Percentiles rank a stretch among this genome's conserved stretches.
Conservation (phyloP, 345 rosid species). For the Camelina laxa region DNA sequence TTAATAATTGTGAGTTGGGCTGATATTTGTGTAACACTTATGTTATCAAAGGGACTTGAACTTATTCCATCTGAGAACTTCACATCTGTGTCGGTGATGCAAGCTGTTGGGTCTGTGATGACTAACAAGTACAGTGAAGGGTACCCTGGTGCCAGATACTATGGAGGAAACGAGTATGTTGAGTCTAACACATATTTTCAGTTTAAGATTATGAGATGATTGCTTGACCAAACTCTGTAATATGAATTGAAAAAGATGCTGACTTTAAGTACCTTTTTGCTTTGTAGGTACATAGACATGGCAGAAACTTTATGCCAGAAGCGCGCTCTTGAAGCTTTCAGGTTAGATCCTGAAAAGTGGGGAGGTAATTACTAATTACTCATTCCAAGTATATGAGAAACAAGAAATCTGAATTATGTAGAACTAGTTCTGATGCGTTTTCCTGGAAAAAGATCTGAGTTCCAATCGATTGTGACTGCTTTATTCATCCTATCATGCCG, state of each 20-base stretch:
- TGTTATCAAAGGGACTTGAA: slow-evolving; percentile 76
- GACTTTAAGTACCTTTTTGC: slow-evolving; percentile 31
- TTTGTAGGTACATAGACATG: slow-evolving; percentile 92
- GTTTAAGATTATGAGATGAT: slow-evolving; percentile 24
- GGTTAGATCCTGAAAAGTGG: slow-evolving; percentile 97
- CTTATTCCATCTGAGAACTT: slow-evolving; percentile 99
- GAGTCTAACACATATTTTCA: not conserved
- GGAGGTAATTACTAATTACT: slow-evolving; percentile 69
- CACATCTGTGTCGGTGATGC: slow-evolving; percentile 98
- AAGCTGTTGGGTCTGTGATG: slow-evolving; percentile 99
- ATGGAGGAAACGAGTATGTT: slow-evolving; percentile 98
- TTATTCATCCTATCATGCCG: slow-evolving; percentile 17
- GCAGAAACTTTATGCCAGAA: slow-evolving; percentile 94
- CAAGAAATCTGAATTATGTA: not conserved
- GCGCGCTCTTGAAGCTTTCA: slow-evolving; percentile 94
- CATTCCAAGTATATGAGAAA: not conserved
- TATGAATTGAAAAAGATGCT: not conserved
- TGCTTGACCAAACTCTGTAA: slow-evolving; percentile 6
- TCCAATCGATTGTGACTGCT: slow-evolving; percentile 16
- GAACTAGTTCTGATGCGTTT: slow-evolving; percentile 10
- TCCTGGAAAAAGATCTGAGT: slow-evolving; percentile 4
- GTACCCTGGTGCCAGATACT: slow-evolving; percentile 98
- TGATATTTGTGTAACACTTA: slow-evolving; percentile 28
- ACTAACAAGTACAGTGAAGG: slow-evolving; percentile 99
- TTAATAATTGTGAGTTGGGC: not conserved